Evolutionary conservation across 495 filamentous ascomycete species (phyloP), one percentile per base, ranked within the genome.

Genomic region (Xylaria intraflava): DNA sequence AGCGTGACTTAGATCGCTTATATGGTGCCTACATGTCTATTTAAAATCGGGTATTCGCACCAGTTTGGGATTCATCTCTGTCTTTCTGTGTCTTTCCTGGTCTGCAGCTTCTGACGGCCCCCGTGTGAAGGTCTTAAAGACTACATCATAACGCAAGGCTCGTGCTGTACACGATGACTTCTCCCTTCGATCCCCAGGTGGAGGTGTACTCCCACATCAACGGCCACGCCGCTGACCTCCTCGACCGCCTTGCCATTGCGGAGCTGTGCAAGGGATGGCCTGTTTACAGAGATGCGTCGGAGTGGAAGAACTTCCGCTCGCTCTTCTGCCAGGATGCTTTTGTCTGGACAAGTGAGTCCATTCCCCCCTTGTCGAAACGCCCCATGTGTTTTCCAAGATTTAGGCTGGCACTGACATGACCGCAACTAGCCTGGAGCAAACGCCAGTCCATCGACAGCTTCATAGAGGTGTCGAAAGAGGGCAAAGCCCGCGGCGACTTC

Each of bases 181-280:
- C 72, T 1, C 68, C 73, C 14, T 20, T 46, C 9, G 68, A 75
- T 64, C 66, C 79, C 58, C 62, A 78, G 66, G 48, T 56, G 14
- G 61, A 54, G 16, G 58, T 62, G 46, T 76, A 71, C 60, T 75
- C 71, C n/a, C 80, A 83, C 61, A 77, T 78, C 64, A 83, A 84
- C 58, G 82, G 81, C 23, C 69, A 66, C 10, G 59, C 67, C 20
- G 60, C 66, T 38, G 69, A 82, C 10, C 58, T 73, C 4, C 66
- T 82, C 6, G 71, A 81, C 51, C 78, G 82, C 14, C 70, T 78
- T 20, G 75, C 77, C 53, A 68, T 85, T 31, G 71, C 79, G 2
- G 81, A 84, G 60, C 68, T 85, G n/a, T 83, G 81, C 62, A 83
- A 84, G 60, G 82, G 81, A 35, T 85, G 82, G 82, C 81, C 81